Conservation (phyloP, 352 stramenopile species). For the Globisporangium nagaii region DNA sequence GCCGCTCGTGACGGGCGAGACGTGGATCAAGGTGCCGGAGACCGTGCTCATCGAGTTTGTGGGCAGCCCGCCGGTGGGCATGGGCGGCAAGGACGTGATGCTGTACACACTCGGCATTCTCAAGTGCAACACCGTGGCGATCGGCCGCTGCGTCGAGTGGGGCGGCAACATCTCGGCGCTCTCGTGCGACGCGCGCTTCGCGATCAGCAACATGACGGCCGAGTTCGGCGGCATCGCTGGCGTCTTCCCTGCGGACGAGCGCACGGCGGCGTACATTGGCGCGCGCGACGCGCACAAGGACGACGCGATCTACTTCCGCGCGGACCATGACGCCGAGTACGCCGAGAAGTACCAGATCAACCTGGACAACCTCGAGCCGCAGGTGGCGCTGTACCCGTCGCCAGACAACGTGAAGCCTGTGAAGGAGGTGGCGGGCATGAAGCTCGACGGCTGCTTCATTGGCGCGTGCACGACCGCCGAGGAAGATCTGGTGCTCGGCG, state of each 20-base stretch:
- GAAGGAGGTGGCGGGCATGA: constrained; percentile 58
- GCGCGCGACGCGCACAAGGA: constrained; percentile 68
- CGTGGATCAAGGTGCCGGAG: constrained; percentile 85
- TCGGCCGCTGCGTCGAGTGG: constrained; percentile 74
- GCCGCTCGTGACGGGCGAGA: constrained; percentile 81
- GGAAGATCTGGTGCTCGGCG: constrained; percentile 76
- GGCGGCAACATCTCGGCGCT: constrained; percentile 73
- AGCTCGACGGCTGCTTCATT: constrained; percentile 85
- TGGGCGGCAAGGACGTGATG: constrained; percentile 86
- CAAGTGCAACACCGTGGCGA: constrained; percentile 85
- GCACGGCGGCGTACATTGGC: constrained; percentile 75
- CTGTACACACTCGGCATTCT: constrained; percentile 78
- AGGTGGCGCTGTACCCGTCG: constrained; percentile 75
- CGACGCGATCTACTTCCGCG: constrained; percentile 79
- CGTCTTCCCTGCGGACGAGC: constrained; percentile 74
- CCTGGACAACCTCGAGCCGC: constrained; percentile 55
- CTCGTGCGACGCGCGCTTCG: constrained; percentile 78
- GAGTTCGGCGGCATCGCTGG: constrained; percentile 84
- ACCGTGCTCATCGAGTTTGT: constrained; percentile 84
- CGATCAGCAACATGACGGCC: constrained; percentile 83
- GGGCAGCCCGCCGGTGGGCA: constrained; percentile 53
- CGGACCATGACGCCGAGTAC: constrained; percentile 68
- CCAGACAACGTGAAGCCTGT: constrained; percentile 77
- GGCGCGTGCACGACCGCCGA: constrained; percentile 79
- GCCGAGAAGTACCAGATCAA: constrained; percentile 75